These are phyloP conservation scores for Gonapodya prolifera DNA, from an alignment of 192 early-diverging fungal genomes.

Conservation along the genomic window DNA sequence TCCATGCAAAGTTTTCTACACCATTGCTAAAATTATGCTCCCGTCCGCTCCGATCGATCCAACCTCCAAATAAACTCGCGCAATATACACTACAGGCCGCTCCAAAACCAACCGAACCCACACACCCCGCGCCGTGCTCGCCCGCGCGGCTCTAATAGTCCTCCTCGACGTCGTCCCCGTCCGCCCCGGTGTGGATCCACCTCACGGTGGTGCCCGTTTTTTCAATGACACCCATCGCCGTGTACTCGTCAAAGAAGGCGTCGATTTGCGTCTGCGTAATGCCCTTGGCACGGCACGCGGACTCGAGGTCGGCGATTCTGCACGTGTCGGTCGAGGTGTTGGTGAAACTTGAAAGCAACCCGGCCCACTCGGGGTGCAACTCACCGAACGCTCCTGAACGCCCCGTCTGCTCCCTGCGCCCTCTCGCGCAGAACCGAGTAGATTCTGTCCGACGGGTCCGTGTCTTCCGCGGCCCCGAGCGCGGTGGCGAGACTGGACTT, in stretches of 20 bases:
- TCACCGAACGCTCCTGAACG: constrained; percentile 2
- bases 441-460: constrained; percentile 48
- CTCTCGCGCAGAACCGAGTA: constrained; percentile 67
- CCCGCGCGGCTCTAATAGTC: too few species aligned
- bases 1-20: too few species aligned
- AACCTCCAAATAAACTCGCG: too few species aligned
- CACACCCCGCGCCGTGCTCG: too few species aligned
- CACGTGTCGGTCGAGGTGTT: background rate
- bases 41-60: too few species aligned
- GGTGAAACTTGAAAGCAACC: background rate
- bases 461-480: background rate
- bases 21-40: too few species aligned
- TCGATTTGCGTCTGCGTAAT: background rate
- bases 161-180: background rate
- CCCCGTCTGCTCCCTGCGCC: constrained; percentile 38
- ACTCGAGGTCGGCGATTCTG: background rate
- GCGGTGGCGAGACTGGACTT: constrained; percentile 67
- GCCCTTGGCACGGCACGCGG: background rate
- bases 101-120: too few species aligned
- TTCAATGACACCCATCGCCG: background rate
- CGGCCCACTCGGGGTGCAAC: background rate
- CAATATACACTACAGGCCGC: too few species aligned
- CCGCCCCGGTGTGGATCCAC: background rate
- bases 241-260: background rate
- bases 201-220: background rate